Conservation (phyloP, 176 grass and related monocot genomes). For the Musa beccarii region DNA sequence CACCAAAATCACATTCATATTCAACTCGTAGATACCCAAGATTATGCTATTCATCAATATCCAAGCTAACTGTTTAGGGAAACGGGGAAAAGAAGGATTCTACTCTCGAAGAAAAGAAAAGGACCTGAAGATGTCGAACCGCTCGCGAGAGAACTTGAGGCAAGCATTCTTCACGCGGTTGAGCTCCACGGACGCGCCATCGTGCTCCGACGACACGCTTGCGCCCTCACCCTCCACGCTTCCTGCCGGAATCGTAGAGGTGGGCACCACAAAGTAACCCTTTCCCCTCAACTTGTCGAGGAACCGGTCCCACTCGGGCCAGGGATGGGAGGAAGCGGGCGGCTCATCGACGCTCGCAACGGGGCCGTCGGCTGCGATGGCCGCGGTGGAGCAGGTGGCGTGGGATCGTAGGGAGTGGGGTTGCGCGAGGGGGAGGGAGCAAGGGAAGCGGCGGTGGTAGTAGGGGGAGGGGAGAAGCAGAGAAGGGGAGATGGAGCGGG, state of each 20-base stretch:
- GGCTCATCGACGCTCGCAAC: not conserved
- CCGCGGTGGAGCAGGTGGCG: not conserved
- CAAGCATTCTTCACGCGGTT: slow-evolving; percentile 89
- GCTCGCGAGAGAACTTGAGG: slow-evolving; percentile 78
- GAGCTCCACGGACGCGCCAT: slow-evolving; percentile 18
- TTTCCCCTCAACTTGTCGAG: slow-evolving; percentile 61
- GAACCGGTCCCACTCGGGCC: slow-evolving; percentile 81
- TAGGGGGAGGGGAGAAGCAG: not conserved
- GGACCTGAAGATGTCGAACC: slow-evolving; percentile 63
- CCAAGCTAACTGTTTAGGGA: not conserved
- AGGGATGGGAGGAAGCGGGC: slow-evolving; percentile 37
- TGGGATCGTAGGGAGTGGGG: not conserved
- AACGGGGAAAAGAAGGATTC: not conserved
- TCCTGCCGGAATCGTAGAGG: not conserved
- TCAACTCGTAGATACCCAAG: too few relatives aligned
- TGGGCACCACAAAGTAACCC: slow-evolving; percentile 54
- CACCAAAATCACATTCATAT: not conserved
- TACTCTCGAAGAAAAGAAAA: not conserved
- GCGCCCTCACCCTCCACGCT: not conserved
- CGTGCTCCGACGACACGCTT: not conserved
- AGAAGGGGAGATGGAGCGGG: not conserved
- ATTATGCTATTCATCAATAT: not conserved
- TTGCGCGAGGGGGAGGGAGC: not conserved
- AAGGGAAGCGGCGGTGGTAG: not conserved
- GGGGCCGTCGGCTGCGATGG: not conserved